Percentiles rank a stretch among this genome's conserved stretches.
phyloP scores from a whole-genome alignment of 768 basidiomycete genomes.

The Dendrothele bispora region DNA sequence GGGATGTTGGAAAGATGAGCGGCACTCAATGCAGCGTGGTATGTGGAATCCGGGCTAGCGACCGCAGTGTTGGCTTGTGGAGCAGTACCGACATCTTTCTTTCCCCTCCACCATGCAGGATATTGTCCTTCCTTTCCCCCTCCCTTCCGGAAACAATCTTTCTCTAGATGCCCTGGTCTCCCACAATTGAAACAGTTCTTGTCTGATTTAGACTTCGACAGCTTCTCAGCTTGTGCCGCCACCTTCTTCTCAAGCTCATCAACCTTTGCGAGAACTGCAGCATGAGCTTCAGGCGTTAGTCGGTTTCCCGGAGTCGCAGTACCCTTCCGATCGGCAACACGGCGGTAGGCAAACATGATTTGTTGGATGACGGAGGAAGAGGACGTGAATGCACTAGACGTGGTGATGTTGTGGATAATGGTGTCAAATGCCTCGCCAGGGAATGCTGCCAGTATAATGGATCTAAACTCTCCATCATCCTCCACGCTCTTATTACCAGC shows the following conservation, averaged over 20 bases:
- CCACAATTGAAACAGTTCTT: conserved; percentile 23
- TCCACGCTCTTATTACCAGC: too few relatives aligned
- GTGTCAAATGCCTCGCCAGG: not conserved
- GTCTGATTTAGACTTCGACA: too few relatives aligned
- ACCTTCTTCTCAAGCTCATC: too few relatives aligned
- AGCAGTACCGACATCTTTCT: not conserved
- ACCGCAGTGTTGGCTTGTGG: not conserved
- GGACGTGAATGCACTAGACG: not conserved
- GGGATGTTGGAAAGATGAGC: too few relatives aligned
- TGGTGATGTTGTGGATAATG: conserved; percentile 1
- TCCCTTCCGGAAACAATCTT: conserved; percentile 24
- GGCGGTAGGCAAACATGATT: not conserved
- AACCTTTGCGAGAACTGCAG: too few relatives aligned
- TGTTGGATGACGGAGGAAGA: not conserved
- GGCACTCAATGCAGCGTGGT: too few relatives aligned
- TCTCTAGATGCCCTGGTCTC: conserved; percentile 10
- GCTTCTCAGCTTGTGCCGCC: too few relatives aligned
- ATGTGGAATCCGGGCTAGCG: too few relatives aligned
- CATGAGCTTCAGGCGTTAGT: too few relatives aligned
- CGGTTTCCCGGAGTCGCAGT: not conserved
- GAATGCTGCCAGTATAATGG: not conserved
- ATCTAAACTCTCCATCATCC: not conserved
- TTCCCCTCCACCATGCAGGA: conserved; percentile 12
- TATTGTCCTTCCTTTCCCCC: conserved; percentile 27
- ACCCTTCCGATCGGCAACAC: not conserved